Base-by-base conservation (phyloP, 169 alveolate genomes). In the Cyclospora cayetanensis region DNA sequence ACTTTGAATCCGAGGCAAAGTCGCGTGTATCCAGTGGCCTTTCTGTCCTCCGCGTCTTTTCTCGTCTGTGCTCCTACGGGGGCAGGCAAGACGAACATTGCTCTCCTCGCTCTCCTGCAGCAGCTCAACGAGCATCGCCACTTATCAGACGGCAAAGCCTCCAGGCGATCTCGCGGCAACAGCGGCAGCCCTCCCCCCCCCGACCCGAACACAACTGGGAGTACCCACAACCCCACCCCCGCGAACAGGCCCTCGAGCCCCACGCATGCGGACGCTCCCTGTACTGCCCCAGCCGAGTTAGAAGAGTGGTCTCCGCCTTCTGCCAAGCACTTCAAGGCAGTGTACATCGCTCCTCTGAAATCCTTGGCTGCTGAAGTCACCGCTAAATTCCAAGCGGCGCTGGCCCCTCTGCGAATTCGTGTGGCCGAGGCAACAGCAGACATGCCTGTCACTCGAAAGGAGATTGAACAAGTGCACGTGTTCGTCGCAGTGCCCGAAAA, bases 401-500 rank as follows among this genome's bases (percentile, higher is more conserved):
- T 92, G 25, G 66, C 46, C 3, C 76, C 66, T 0, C 27, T 92
- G 52, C 90, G 88, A 0, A 29, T 83, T 5, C 50, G 22, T 4
- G 92, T 77, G 37, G 31, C 12, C 27, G 93, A 91, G 52, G 4
- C 52, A 65, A 31, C 94, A 2, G 94, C 92, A 20, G 95, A 93
- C 50, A 50, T 63, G 35, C 50, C 27, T 0, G 52, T 89, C 50
- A 95, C 99, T 15, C 96, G 98, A 52, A 95, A 95, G 74, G 98
- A 98, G 92, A 96, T 99, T 43, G 99, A 98, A 70, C 97, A 96
- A 83, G 98, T 99, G 11, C 99, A 99, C 89, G 95, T 99, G 31
- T 97, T 99, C 52, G 99, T 99, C 2, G 98, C 99, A 34, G 99
- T 99, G 20, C 99, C 99, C 0, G 99, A 99, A 93, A 99, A 99